Conservation (phyloP, 2,329 filamentous ascomycete genomes). For the Dryadomyces sulphureus region DNA sequence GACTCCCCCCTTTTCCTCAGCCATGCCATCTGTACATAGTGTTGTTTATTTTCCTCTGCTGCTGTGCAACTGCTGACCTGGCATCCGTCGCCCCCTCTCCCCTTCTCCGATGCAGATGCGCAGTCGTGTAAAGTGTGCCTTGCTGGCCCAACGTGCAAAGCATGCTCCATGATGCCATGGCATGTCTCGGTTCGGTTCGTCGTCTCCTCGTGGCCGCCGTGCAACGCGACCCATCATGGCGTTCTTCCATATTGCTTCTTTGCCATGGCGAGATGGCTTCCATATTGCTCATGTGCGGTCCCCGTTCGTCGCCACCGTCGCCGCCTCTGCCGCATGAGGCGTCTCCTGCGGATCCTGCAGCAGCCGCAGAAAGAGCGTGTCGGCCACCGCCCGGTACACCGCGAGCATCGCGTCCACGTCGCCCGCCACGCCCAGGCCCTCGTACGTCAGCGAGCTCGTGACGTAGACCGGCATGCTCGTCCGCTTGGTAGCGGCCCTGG, state of each 20-base stretch:
- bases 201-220: background rate
- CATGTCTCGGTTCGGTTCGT: background rate
- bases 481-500: constrained; percentile 66
- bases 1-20: background rate
- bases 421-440: constrained; percentile 57
- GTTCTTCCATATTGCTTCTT: too few relatives aligned
- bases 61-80: background rate
- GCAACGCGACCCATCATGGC: background rate
- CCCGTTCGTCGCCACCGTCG: background rate
- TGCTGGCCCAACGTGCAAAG: background rate
- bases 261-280: too few relatives aligned
- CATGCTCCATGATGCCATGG: background rate
- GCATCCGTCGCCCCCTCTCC: background rate
- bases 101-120: background rate
- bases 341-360: too few relatives aligned
- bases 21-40: too few relatives aligned
- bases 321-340: too few relatives aligned
- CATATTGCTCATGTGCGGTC: background rate
- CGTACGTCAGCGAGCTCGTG: constrained; percentile 71
- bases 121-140: background rate
- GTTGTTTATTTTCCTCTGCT: too few relatives aligned
- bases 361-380: constrained; percentile 47
- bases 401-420: constrained; percentile 91
- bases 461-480: constrained; percentile 71
- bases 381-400: constrained; percentile 60